Conservation (phyloP, 2,329 filamentous ascomycete species). For the Arthrobotrys musiformis region DNA sequence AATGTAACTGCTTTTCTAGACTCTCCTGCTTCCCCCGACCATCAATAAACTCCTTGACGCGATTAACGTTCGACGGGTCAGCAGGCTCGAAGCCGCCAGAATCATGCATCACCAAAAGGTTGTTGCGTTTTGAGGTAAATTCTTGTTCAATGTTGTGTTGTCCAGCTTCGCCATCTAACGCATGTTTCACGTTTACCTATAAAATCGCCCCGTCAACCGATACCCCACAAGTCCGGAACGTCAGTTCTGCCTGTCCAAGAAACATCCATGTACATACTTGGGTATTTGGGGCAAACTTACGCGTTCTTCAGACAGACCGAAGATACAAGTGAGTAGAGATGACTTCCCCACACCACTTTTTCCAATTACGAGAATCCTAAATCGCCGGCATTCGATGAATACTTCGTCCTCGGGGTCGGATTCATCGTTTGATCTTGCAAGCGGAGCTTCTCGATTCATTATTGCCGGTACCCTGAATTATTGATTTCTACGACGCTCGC, state of each 20-base stretch:
- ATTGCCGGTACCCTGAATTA: background rate
- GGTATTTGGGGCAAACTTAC: background rate
- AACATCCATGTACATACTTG: too few species aligned
- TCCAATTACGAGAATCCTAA: background rate
- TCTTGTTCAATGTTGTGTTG: background rate
- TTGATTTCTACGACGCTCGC: too few species aligned
- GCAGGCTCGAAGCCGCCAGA: background rate
- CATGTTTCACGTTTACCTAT: background rate
- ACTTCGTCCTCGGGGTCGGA: background rate
- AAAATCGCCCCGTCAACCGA: background rate
- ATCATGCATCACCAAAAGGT: background rate
- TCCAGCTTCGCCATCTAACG: background rate
- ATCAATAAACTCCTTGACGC: background rate
- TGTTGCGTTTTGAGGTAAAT: slow-evolving; percentile 1
- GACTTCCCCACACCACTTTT: background rate
- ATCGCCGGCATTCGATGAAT: background rate
- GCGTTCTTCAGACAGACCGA: background rate
- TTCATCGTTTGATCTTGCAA: background rate
- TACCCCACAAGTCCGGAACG: too few species aligned
- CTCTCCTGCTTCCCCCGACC: background rate
- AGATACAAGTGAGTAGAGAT: background rate
- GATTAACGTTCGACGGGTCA: background rate
- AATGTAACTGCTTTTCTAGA: background rate
- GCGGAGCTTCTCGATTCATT: background rate
- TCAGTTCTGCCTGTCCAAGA: too few species aligned